Conservation (phyloP, 2,329 filamentous ascomycete species). For the Neofusicoccum laricinum region DNA sequence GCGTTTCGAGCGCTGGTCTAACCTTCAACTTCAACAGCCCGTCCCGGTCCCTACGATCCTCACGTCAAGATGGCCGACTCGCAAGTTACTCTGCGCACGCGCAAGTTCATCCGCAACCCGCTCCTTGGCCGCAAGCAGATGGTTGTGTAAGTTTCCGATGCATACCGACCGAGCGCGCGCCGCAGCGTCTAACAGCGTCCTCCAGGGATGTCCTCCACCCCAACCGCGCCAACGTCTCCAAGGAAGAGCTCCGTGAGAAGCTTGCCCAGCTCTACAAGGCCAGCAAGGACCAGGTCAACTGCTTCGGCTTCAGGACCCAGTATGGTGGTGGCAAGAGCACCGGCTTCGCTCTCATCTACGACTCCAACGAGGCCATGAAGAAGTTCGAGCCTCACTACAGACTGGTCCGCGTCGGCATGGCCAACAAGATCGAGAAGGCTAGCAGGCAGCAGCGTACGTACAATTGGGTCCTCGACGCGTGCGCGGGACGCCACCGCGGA, state of each 20-base stretch:
- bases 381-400: constrained; percentile 99
- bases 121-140: constrained; percentile 99
- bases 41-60: constrained; percentile 22
- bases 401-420: constrained; percentile 88
- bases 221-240: constrained; percentile 96
- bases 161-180: constrained; percentile 15
- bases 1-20: not conserved
- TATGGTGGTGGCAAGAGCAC: constrained; percentile 99
- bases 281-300: constrained; percentile 93
- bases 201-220: constrained; percentile 98
- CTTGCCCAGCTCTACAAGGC: constrained; percentile 96
- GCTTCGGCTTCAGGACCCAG: constrained; percentile 98
- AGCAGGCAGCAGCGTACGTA: constrained; percentile 98
- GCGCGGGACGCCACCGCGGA: not conserved
- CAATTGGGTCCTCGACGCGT: not conserved
- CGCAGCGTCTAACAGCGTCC: constrained; percentile 18
- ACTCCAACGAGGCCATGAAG: constrained; percentile 97
- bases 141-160: constrained; percentile 72
- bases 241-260: constrained; percentile 96
- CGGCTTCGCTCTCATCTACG: constrained; percentile 98
- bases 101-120: constrained; percentile 99
- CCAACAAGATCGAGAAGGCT: constrained; percentile 93
- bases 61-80: constrained; percentile 75
- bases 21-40: not conserved
- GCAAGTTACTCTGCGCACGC: constrained; percentile 69